Percentiles rank a stretch among this genome's conserved stretches.
Conservation (phyloP, 2,329 filamentous ascomycete genomes). For the Claviceps purpurea region DNA sequence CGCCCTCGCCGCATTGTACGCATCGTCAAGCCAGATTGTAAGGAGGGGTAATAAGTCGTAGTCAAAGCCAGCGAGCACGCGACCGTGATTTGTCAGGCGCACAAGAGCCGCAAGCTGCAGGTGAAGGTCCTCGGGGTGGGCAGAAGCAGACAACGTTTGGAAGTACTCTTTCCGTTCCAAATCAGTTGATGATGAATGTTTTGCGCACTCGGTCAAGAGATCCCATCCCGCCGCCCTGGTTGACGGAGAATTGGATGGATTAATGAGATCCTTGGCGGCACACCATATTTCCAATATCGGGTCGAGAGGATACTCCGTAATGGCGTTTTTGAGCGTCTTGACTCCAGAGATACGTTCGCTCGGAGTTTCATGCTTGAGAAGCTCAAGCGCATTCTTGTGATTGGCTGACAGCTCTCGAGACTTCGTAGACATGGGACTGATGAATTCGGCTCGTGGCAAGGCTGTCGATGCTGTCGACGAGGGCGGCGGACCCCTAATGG, state of each 20-base stretch:
- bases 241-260: constrained; percentile 37
- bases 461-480: constrained; percentile 25
- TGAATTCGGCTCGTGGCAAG: constrained; percentile 30
- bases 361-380: constrained; percentile 37
- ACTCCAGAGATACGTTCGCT: constrained; percentile 44
- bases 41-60: constrained; percentile 52
- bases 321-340: constrained; percentile 39
- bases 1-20: constrained; percentile 38
- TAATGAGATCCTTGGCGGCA: constrained; percentile 51
- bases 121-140: constrained; percentile 49
- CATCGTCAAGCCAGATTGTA: constrained; percentile 44
- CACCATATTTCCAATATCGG: constrained; percentile 52
- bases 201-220: constrained; percentile 51
- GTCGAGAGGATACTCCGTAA: constrained; percentile 45
- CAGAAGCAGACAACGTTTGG: constrained; percentile 42
- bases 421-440: constrained; percentile 26
- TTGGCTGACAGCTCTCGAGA: constrained; percentile 33
- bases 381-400: constrained; percentile 40
- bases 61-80: constrained; percentile 51
- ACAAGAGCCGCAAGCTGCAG: constrained; percentile 50
- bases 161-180: constrained; percentile 55
- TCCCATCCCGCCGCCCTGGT: constrained; percentile 50
- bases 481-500: constrained; percentile 35
- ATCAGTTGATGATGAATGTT: constrained; percentile 48
- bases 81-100: constrained; percentile 47